Base-by-base conservation (phyloP, 2,329 filamentous ascomycete species). In the Alternaria gaisen region DNA sequence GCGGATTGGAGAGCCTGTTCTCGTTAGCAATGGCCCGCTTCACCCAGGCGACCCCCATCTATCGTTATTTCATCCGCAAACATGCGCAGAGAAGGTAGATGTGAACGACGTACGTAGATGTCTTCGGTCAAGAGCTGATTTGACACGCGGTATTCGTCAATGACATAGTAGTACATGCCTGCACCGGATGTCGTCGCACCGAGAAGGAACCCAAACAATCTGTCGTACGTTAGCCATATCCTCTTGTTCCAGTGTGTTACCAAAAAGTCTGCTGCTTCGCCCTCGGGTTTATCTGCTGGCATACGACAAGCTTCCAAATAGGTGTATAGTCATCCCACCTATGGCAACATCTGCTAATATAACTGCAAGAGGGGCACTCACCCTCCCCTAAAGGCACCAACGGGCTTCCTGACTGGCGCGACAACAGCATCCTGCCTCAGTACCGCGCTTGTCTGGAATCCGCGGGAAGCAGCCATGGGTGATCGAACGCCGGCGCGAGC, bases 111-210 rank as follows among this genome's bases (percentile, higher is more conserved):
- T 87, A 97, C 94, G 81, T 94, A 94, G 79, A 98, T 97, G 81
- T 98, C 94, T 82, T 97, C 93, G 63, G 90, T 94, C 81, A 98
- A 84, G 75, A 97, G 86, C 82, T 97, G 92, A 83, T 97, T 98
- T 70, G 93, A 92, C 43, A 93, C 85, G 82, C 93, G 93, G 84
- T 97, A 98, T 80, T 98, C 94, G 78, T 94, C 89, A 72, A 98
- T 83, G 68, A 97, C 87, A 80, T 98, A 98, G 79, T 92, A 93
- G 83, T 97, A 98, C 72, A 96, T 91, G 60, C 88, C 90, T 53
- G 86, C 87, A 72, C 93, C 93, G 44, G 94, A 90, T 53, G 93
- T 83, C 47, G 91, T 90, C 64, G 91, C 89, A 68, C 94, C 94
- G 66, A 95, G 85, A 52, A 98, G 88, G 84, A 98, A 98, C 53